A percentile compares a stretch with the other conserved stretches of the same genome.
Conservation (phyloP, 768 basidiomycete species). For the Russula griseocarnosa region DNA sequence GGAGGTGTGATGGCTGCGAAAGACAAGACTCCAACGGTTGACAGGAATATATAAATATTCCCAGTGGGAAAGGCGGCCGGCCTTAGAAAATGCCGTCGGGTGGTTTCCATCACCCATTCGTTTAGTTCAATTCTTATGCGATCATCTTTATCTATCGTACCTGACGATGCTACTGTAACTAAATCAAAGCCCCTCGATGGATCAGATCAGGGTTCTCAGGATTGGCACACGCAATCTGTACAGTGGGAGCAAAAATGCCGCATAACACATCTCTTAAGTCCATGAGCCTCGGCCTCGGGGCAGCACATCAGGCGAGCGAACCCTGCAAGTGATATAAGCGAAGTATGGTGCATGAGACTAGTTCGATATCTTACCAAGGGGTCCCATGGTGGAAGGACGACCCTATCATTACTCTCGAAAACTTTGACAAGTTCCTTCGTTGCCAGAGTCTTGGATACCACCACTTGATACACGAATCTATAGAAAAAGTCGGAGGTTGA, state of each 20-base stretch:
- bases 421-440: slow-evolving; percentile 79
- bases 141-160: not conserved
- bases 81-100: not conserved
- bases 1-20: not conserved
- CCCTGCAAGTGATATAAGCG: slow-evolving; percentile 21
- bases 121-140: not conserved
- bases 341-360: not conserved
- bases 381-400: slow-evolving; percentile 87
- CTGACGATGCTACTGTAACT: not conserved
- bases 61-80: not conserved
- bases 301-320: slow-evolving; percentile 19
- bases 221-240: not conserved
- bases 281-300: not conserved
- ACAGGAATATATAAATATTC: not conserved
- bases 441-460: slow-evolving; percentile 75
- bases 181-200: not conserved
- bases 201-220: not conserved
- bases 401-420: slow-evolving; percentile 59
- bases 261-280: not conserved
- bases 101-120: not conserved
- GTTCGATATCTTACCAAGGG: slow-evolving; percentile 57
- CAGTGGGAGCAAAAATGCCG: not conserved
- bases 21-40: not conserved
- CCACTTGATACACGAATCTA: slow-evolving; percentile 91
- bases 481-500: not conserved